Evolutionary conservation across 495 filamentous ascomycete species (phyloP).

Genomic region (Aspergillus ellipticus): DNA sequence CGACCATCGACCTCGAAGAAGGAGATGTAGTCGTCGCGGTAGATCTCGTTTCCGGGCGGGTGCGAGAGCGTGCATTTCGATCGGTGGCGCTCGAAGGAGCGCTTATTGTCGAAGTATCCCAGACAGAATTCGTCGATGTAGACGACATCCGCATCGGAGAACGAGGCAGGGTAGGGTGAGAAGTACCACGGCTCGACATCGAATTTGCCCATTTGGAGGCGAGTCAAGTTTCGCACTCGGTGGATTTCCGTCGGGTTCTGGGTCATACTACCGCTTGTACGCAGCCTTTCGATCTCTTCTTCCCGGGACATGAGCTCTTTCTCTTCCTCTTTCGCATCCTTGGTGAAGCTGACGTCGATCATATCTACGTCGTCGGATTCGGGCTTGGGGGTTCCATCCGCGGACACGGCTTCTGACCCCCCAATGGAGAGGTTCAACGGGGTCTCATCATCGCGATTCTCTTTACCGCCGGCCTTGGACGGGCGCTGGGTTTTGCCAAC

Average conservation of each 20-base stretch:
- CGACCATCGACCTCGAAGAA: constrained; percentile 98
- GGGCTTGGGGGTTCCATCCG: constrained; percentile 50
- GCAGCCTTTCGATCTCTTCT: constrained; percentile 92
- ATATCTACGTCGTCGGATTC: constrained; percentile 63
- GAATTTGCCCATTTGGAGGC: constrained; percentile 87
- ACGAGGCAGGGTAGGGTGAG: constrained; percentile 88
- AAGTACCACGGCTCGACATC: constrained; percentile 99
- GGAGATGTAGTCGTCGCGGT: constrained; percentile 87
- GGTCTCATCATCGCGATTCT: constrained; percentile 48
- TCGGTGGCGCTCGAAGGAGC: constrained; percentile 79
- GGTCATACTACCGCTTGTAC: constrained; percentile 94
- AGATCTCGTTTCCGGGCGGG: constrained; percentile 96
- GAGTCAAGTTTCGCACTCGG: constrained; percentile 87
- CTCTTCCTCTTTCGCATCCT: constrained; percentile 48
- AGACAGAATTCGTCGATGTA: constrained; percentile 99
- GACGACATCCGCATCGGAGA: constrained; percentile 79
- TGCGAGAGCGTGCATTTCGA: constrained; percentile 88
- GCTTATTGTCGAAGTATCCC: constrained; percentile 76
- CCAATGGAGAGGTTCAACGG: constrained; percentile 34
- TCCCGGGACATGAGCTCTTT: constrained; percentile 67
- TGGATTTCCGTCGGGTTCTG: constrained; percentile 97
- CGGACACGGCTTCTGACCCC: constrained; percentile 49
- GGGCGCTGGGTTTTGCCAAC: constrained; percentile 46
- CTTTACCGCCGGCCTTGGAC: constrained; percentile 60
- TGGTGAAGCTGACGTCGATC: constrained; percentile 52